Base-by-base conservation (phyloP, 1,139 yeast genomes). In the Kodamaea derodonti region DNA sequence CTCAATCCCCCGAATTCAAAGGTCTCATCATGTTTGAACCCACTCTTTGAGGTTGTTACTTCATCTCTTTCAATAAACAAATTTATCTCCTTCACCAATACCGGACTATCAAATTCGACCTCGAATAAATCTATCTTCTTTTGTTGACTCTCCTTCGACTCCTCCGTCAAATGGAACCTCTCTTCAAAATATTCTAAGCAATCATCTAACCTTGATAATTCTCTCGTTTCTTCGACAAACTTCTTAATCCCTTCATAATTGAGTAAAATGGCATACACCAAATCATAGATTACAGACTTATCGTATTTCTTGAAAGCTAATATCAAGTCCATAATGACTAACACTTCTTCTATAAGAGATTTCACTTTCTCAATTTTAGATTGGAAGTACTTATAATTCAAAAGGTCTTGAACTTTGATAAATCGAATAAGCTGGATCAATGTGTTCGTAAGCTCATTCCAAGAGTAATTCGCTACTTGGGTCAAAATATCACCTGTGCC, bases 251-350 rank as follows among this genome's bases (percentile, higher is more conserved):
- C 29, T 32, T 62, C 55, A 41, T 54, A 49, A 41, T 63, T 54
- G 42, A 66, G 51, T 39, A 67, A 48, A 8, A 69, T 51, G 27
- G 56, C 50, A 40, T 62, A 62, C 14, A 63, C 43, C 33, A 63
- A 47, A 29, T 56, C 57, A 32, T 51, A 52, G 14, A 24, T 27
- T 4, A 32, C 25, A 1, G 27, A 16, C 12, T n/a, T 10, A 14
- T 17, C 25, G 15, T 12, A 14, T 4, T 18, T 10, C 12, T 15
- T 20, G 15, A 37, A 28, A 17, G 18, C 35, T 12, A 59, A 45
- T 22, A 54, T 38, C 3, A 43, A 29, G 30, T 60, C 56, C 16
- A 63, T 31, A 5, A 62, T 40, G 9, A 47, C 34, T n/a, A 62
- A 48, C 2, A 56, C 42, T 38, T 63, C 68, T 32, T 57, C 62